Percentiles rank a stretch among this genome's conserved stretches.
Evolutionary conservation across 805 yeast genomes (phyloP).

Genomic region (Candida wancherniae): DNA sequence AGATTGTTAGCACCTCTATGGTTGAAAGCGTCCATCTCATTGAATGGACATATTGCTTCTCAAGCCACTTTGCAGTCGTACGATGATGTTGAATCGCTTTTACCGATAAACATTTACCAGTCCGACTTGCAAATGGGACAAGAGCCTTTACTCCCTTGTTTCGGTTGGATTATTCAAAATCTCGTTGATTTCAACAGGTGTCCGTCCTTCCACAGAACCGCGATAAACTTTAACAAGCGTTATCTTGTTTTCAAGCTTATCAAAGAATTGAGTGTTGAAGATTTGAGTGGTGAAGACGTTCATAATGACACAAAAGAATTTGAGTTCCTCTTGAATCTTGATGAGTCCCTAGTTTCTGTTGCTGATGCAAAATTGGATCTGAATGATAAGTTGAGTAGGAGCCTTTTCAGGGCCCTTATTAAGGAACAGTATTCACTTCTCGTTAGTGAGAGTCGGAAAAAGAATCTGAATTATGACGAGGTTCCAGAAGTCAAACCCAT

Average conservation of each 20-base stretch:
- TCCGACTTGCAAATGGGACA: constrained; percentile 28
- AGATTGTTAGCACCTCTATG: constrained; percentile 65
- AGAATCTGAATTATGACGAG: too few relatives aligned
- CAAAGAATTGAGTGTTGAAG: constrained; percentile 37
- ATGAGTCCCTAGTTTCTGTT: constrained; percentile 30
- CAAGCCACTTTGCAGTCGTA: constrained; percentile 7
- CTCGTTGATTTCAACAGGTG: constrained; percentile 57
- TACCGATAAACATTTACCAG: constrained; percentile 25
- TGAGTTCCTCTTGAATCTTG: constrained; percentile 48
- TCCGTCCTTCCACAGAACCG: constrained; percentile 66
- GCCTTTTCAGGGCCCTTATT: constrained; percentile 28
- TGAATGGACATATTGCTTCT: constrained; percentile 15
- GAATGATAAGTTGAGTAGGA: constrained; percentile 22
- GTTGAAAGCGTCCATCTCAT: constrained; percentile 49
- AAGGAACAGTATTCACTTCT: constrained; percentile 31
- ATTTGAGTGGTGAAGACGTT: constrained; percentile 17
- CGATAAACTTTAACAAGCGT: constrained; percentile 80
- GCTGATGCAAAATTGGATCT: constrained; percentile 33
- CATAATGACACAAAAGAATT: constrained; percentile 40
- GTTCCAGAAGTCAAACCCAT: too few relatives aligned
- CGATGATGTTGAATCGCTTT: constrained; percentile 27
- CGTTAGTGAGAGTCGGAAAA: constrained; percentile 17
- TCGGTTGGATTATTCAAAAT: constrained; percentile 87
- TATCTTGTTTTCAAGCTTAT: constrained; percentile 36
- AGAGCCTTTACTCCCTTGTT: constrained; percentile 68